Percentiles rank a stretch among this genome's conserved stretches.
phyloP scores from a whole-genome alignment of 768 basidiomycete genomes.

The Clathrus columnatus region DNA sequence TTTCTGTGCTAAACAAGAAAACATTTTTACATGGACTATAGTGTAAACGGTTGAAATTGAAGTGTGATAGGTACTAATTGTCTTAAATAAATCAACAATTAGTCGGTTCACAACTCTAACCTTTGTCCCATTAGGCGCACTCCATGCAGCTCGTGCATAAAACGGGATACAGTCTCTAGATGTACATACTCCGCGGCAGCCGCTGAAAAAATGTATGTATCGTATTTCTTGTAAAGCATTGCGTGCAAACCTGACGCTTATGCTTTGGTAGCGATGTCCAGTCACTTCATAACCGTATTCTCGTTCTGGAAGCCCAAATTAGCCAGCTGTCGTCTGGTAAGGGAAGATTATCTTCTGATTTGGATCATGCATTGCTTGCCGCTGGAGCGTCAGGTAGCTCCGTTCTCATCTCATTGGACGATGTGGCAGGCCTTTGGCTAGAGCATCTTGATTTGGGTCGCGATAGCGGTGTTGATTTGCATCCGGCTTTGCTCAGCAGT shows the following conservation, averaged over 20 bases:
- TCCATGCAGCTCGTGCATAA: slow-evolving; percentile 6
- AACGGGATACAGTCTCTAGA: slow-evolving; percentile 21
- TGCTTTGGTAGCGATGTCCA: slow-evolving; percentile 54
- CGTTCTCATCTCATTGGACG: slow-evolving; percentile 46
- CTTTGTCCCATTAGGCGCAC: slow-evolving; percentile 1
- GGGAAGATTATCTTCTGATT: slow-evolving; percentile 5
- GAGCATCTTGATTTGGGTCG: slow-evolving; percentile 38
- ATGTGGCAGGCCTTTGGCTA: slow-evolving; percentile 54
- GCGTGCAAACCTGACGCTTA: neutral
- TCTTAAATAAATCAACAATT: no score
- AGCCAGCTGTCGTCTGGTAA: slow-evolving; percentile 2
- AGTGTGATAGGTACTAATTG: slow-evolving; percentile 67
- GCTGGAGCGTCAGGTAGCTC: slow-evolving; percentile 34
- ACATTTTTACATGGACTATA: slow-evolving; percentile 20
- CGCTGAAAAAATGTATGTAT: slow-evolving; percentile 71
- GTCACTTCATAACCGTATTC: slow-evolving; percentile 72
- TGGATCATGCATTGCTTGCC: slow-evolving; percentile 32
- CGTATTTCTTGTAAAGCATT: neutral
- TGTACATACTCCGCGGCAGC: slow-evolving; percentile 33
- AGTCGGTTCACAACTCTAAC: no score
- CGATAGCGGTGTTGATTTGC: slow-evolving; percentile 16
- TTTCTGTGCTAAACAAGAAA: neutral
- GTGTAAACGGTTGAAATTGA: slow-evolving; percentile 85
- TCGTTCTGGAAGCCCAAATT: slow-evolving; percentile 53
- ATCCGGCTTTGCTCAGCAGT: slow-evolving; percentile 1